These are phyloP conservation scores for Malus orientalis DNA, from an alignment of 306 rosid species.

Conservation along the genomic window DNA sequence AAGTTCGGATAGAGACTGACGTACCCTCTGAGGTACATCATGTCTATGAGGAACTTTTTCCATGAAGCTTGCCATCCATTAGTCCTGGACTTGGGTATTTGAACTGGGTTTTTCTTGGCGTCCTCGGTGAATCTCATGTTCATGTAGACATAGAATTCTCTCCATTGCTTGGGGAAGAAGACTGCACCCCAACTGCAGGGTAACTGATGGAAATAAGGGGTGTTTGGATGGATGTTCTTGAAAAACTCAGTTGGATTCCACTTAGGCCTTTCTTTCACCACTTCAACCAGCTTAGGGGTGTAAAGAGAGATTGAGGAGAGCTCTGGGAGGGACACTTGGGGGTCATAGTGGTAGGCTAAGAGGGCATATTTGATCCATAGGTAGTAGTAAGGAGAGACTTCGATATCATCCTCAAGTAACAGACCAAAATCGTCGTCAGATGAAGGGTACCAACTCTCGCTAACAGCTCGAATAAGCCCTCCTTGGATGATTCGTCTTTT, in stretches of 20 bases:
- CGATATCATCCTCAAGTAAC: constrained; percentile 87
- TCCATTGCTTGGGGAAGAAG: constrained; percentile 97
- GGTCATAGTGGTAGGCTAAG: constrained; percentile 79
- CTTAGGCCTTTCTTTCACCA: constrained; percentile 87
- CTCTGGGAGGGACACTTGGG: constrained; percentile 74
- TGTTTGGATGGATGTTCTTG: constrained; percentile 70
- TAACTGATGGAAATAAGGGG: constrained; percentile 86
- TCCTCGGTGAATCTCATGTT: constrained; percentile 84
- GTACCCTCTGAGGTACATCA: constrained; percentile 97
- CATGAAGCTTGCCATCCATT: constrained; percentile 99
- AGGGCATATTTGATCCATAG: constrained; percentile 96
- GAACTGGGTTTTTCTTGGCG: constrained; percentile 79
- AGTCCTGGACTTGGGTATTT: constrained; percentile 85
- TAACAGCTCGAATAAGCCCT: constrained; percentile 88
- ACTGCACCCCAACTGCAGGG: constrained; percentile 99
- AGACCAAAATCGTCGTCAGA: constrained; percentile 80
- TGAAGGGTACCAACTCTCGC: constrained; percentile 97
- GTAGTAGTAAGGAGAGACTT: constrained; percentile 91
- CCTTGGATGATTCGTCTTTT: constrained; percentile 94
- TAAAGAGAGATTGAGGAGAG: constrained; percentile 86
- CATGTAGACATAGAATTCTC: constrained; percentile 94
- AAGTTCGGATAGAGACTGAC: constrained; percentile 90
- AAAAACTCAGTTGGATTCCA: constrained; percentile 85
- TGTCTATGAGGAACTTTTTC: constrained; percentile 93
- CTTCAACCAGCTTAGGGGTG: constrained; percentile 88